These are phyloP conservation scores for Chalciporus sp. DNA, from an alignment of 1,284 basidiomycete species.

Conservation along the genomic window DNA sequence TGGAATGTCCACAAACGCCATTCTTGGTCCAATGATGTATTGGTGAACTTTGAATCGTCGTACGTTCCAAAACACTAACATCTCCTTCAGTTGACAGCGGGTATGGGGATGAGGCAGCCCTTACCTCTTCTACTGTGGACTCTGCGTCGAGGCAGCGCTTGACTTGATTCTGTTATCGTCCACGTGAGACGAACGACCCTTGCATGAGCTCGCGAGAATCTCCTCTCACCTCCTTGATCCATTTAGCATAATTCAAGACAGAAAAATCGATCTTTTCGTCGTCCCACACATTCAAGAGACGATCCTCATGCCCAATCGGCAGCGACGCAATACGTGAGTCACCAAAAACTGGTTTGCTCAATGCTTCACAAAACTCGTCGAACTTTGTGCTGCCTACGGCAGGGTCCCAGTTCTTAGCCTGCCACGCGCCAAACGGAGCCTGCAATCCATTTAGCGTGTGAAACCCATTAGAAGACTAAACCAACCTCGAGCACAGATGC, in stretches of 20 bases:
- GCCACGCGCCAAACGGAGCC: conserved; percentile 57
- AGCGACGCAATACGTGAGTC: conserved; percentile 29
- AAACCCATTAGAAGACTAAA: neutral
- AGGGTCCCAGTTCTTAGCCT: conserved; percentile 79
- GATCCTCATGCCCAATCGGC: conserved; percentile 45
- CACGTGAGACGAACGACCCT: neutral
- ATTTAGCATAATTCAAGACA: conserved; percentile 76
- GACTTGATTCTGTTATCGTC: conserved; percentile 55
- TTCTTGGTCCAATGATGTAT: conserved; percentile 61
- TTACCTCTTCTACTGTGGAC: conserved; percentile 60
- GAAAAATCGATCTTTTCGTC: conserved; percentile 55
- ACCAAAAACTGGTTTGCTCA: conserved; percentile 51
- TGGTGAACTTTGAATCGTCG: conserved; percentile 67
- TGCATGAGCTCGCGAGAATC: neutral
- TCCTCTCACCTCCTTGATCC: conserved; percentile 65
- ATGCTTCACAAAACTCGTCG: conserved; percentile 70
- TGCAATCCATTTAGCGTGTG: conserved; percentile 17
- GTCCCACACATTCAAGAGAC: conserved; percentile 45
- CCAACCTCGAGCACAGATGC: conserved; percentile 64
- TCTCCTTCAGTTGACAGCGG: neutral
- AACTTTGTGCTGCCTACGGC: conserved; percentile 60
- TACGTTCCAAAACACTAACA: conserved; percentile 84
- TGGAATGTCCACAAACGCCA: conserved; percentile 94
- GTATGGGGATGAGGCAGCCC: conserved; percentile 14
- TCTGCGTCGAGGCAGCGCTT: conserved; percentile 53